phyloP scores from a whole-genome alignment of 345 rosid species.

The Gossypium arboreum region DNA sequence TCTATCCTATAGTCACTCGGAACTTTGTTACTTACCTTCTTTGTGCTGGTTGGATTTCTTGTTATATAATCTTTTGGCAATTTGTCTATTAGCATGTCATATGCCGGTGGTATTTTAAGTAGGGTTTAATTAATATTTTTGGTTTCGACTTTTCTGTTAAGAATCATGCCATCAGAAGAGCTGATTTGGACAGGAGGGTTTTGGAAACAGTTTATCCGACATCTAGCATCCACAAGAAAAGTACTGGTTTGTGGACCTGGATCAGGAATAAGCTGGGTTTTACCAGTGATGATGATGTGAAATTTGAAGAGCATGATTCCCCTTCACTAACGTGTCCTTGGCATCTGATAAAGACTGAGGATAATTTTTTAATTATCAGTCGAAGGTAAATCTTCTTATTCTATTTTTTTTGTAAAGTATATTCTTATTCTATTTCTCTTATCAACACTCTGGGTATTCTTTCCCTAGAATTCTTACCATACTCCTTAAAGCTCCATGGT shows the following conservation, averaged over 20 bases:
- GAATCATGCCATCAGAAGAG: constrained; percentile 95
- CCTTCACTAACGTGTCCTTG: constrained; percentile 64
- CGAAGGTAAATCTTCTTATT: constrained; percentile 47
- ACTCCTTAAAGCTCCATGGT: neutral
- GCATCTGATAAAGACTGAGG: constrained; percentile 66
- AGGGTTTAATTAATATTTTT: neutral
- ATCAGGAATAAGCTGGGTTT: constrained; percentile 53
- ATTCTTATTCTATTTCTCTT: neutral
- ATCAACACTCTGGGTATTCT: neutral
- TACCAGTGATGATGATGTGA: constrained; percentile 37
- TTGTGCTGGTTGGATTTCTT: neutral
- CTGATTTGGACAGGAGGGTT: constrained; percentile 70
- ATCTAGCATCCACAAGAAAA: constrained; percentile 36
- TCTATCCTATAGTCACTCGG: neutral
- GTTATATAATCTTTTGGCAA: neutral
- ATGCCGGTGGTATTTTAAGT: neutral
- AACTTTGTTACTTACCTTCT: constrained; percentile 1
- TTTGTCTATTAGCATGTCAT: neutral
- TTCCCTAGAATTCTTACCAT: neutral
- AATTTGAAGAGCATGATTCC: constrained; percentile 45
- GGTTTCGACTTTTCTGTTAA: constrained; percentile 15
- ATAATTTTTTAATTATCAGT: constrained; percentile 46
- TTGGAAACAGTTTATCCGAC: constrained; percentile 81
- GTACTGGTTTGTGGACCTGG: constrained; percentile 64
- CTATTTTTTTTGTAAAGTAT: neutral